phyloP scores from a whole-genome alignment of 768 basidiomycete genomes.

The Tubosaeta sp. region DNA sequence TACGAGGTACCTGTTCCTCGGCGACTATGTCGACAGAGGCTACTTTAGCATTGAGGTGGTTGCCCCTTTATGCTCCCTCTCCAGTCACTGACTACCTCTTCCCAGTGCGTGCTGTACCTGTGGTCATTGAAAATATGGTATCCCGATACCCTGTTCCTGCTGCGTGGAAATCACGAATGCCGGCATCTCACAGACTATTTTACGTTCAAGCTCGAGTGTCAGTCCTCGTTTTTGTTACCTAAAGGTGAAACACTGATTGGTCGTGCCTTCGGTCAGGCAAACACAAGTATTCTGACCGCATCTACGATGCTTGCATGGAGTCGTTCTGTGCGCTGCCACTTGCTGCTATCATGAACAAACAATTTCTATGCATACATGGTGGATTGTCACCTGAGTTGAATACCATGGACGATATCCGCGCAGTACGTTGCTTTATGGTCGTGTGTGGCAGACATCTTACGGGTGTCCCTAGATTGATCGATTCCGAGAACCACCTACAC shows the following conservation, averaged over 20 bases:
- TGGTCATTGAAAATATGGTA: constrained; percentile 99
- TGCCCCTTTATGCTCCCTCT: background rate
- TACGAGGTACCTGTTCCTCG: constrained; percentile 87
- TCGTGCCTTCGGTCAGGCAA: constrained; percentile 56
- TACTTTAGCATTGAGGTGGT: constrained; percentile 90
- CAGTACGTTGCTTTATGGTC: constrained; percentile 44
- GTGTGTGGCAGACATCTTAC: background rate
- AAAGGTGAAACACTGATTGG: constrained; percentile 4
- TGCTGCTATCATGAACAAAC: constrained; percentile 99
- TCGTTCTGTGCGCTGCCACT: constrained; percentile 94
- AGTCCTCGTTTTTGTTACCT: constrained; percentile 25
- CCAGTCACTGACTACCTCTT: constrained; percentile 1
- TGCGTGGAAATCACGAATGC: constrained; percentile 99
- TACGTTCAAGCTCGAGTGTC: constrained; percentile 98
- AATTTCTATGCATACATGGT: constrained; percentile 98
- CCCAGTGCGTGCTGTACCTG: constrained; percentile 91
- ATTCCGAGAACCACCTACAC: constrained; percentile 96
- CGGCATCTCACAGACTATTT: constrained; percentile 98
- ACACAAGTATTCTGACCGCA: constrained; percentile 95
- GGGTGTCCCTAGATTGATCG: constrained; percentile 72
- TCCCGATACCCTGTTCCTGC: constrained; percentile 91
- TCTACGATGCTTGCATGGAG: constrained; percentile 98
- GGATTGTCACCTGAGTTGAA: constrained; percentile 93
- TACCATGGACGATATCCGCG: constrained; percentile 91
- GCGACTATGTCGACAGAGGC: constrained; percentile 91